Conservation (phyloP, 768 basidiomycete genomes). For the Paxillus ammoniavirescens region DNA sequence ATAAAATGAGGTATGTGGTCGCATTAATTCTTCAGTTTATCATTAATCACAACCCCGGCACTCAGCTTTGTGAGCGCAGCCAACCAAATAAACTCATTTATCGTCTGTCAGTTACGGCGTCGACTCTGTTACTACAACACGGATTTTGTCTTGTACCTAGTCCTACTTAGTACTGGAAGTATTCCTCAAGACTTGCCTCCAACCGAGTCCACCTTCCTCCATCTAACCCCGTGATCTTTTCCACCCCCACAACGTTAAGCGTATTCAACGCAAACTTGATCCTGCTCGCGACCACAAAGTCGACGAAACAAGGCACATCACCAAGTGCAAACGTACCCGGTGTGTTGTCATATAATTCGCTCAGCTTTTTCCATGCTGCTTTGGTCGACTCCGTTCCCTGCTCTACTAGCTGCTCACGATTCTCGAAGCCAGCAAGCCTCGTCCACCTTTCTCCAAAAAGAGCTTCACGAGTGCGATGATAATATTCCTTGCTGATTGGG, state of each 20-base stretch:
- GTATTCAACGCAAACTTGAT: conserved; percentile 9
- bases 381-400: conserved; percentile 13
- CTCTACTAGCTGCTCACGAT: conserved; percentile 22
- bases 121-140: no score
- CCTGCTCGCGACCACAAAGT: conserved; percentile 21
- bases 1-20: no score
- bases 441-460: no score
- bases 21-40: no score
- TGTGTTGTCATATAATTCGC: conserved; percentile 10
- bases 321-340: conserved; percentile 9
- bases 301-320: conserved; percentile 15
- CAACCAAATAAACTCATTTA: no score
- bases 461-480: no score
- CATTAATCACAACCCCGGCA: no score
- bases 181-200: conserved; percentile 16
- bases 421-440: conserved; percentile 20
- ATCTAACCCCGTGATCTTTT: conserved; percentile 3
- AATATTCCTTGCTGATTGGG: no score
- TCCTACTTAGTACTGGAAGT: not conserved
- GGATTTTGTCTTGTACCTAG: no score
- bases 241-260: conserved; percentile 12
- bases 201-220: conserved; percentile 2
- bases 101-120: no score
- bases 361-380: conserved; percentile 27
- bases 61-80: no score